A percentile compares a stretch with the other conserved stretches of the same genome.
These are phyloP conservation scores for Penicillium odoratum DNA, from an alignment of 495 filamentous ascomycete genomes.

Conservation along the genomic window DNA sequence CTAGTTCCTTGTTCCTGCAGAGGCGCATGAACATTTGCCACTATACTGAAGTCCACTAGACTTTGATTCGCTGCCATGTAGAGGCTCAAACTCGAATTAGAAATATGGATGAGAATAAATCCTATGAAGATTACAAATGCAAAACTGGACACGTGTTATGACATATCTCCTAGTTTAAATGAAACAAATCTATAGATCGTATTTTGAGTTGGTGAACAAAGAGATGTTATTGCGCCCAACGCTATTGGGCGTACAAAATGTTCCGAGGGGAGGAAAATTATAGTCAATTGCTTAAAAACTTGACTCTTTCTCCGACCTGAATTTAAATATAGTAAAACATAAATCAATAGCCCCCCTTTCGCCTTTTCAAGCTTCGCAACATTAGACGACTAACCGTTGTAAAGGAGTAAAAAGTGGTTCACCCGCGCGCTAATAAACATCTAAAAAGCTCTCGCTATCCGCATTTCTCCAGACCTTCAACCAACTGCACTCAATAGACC, in stretches of 20 bases:
- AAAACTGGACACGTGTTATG: too few species aligned
- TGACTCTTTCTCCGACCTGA: not conserved
- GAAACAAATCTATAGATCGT: not conserved
- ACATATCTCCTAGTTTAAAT: not conserved
- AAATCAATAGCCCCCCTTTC: not conserved
- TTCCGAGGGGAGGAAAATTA: not conserved
- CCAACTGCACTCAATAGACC: constrained; percentile 8
- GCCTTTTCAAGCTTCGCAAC: not conserved
- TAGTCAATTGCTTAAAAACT: not conserved
- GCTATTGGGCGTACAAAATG: constrained; percentile 2
- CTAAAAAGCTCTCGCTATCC: constrained; percentile 23
- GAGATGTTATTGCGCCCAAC: not conserved
- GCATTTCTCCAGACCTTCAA: constrained; percentile 9
- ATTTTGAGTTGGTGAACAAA: not conserved
- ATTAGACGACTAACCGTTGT: not conserved
- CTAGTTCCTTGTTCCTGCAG: not conserved
- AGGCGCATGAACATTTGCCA: constrained; percentile 1
- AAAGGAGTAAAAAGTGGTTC: constrained; percentile 15
- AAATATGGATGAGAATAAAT: too few species aligned
- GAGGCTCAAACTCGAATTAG: too few species aligned
- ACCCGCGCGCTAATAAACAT: constrained; percentile 21
- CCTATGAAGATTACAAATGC: too few species aligned
- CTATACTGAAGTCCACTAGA: not conserved
- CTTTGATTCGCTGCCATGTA: not conserved
- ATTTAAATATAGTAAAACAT: not conserved